These are phyloP conservation scores for Phaseolus lunatus DNA, from an alignment of 306 rosid species.

Conservation along the genomic window DNA sequence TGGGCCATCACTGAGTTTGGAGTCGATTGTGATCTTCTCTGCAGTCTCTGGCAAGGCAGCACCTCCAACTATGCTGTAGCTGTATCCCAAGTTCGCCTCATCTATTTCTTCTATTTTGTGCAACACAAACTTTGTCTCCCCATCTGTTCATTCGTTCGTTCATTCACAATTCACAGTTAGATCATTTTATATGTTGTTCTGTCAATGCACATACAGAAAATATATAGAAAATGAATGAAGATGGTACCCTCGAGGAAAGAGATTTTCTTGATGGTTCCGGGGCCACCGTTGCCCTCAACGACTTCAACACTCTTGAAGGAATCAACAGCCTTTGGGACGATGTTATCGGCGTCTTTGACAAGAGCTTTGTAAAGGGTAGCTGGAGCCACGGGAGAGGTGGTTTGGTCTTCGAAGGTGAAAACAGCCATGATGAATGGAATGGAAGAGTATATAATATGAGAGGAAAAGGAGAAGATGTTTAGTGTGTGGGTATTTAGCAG, in stretches of 20 bases:
- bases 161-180: too few species aligned
- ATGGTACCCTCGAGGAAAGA: background rate
- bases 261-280: conserved; percentile 13
- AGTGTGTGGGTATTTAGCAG: conserved; percentile 7
- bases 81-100: conserved; percentile 40
- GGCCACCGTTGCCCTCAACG: conserved; percentile 5
- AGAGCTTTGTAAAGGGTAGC: conserved; percentile 57
- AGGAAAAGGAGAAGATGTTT: background rate
- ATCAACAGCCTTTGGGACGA: background rate
- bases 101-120: conserved; percentile 50
- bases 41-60: conserved; percentile 16
- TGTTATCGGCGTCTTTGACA: background rate
- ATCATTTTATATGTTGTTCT: too few species aligned
- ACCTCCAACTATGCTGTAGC: conserved; percentile 55
- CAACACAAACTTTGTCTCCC: conserved; percentile 42
- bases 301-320: background rate
- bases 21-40: conserved; percentile 47
- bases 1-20: conserved; percentile 41
- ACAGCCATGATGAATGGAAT: conserved; percentile 56
- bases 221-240: background rate
- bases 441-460: background rate
- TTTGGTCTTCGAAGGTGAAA: conserved; percentile 47
- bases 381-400: conserved; percentile 47
- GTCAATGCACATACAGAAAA: too few species aligned
- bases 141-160: too few species aligned